These are phyloP conservation scores for Gossypium mustelinum DNA, from an alignment of 345 rosid genomes.

Conservation along the genomic window DNA sequence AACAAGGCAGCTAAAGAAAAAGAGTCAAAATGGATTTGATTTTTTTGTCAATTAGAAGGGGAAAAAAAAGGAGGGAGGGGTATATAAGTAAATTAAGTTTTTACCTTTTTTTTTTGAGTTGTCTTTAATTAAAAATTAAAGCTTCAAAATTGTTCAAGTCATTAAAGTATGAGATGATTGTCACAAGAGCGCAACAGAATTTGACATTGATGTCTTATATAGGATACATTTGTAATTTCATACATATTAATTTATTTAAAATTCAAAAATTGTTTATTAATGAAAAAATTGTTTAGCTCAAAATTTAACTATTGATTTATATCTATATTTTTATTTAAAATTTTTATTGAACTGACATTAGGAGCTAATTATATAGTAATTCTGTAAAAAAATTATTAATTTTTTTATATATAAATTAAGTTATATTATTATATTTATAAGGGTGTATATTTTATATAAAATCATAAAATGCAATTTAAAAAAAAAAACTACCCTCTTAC, in stretches of 20 bases:
- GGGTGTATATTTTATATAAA: too few species aligned
- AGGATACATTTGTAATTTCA: not conserved
- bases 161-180: constrained; percentile 20
- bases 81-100: constrained; percentile 3
- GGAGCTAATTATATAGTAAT: too few species aligned
- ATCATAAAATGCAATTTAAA: too few species aligned
- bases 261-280: not conserved
- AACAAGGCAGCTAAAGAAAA: constrained; percentile 11
- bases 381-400: too few species aligned
- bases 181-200: constrained; percentile 19
- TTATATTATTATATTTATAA: too few species aligned
- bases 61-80: not conserved
- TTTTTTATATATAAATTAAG: too few species aligned
- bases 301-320: too few species aligned
- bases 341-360: too few species aligned
- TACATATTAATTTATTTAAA: not conserved
- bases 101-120: not conserved
- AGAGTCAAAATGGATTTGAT: constrained; percentile 1
- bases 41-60: not conserved
- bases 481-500: too few species aligned
- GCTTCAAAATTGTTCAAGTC: not conserved
- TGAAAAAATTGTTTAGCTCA: not conserved
- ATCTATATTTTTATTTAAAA: too few species aligned
- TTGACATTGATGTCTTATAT: constrained; percentile 26
- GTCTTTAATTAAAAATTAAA: not conserved